Base-by-base conservation (phyloP, 2,329 filamentous ascomycete genomes). In the Emericellopsis cladophorae region DNA sequence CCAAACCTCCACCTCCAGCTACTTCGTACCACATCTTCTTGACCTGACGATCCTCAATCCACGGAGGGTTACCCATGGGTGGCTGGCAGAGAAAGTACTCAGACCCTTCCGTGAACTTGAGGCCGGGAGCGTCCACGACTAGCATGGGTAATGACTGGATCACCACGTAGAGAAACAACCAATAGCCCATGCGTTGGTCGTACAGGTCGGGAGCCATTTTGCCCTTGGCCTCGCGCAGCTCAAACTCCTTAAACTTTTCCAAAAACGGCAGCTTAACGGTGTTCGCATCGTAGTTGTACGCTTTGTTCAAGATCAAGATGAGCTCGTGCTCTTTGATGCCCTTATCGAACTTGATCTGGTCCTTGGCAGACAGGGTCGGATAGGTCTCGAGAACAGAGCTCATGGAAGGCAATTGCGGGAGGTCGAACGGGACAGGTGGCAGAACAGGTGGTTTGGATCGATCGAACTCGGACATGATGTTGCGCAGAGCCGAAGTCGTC, bases 341-440 rank as follows among this genome's bases (percentile, higher is more conserved):
- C 62, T 72, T 74, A 45, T 79, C 74, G 41, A 84, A 73, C 54
- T 85, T 87, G 29, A 71, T 65, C 54, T 90, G 83, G 50, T 87
- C 83, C 61, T 87, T 90, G 2, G 74, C 57, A 16, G 84, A 73
- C 26, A 86, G 67, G 2, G 70, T 70, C 45, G 72, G 62, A 54
- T 76, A 84, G 35, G 78, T 81, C 33, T 76, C 70, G 42, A 81
- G 70, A 15, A 87, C 70, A 1, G 76, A 67, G 26, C 72, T 68
- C 51, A 93, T 72, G 1, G 72, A 74, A 1, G 90, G 90, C 21
- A 93, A 61, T 48, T 80, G 74, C 3, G 92, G 90, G 5, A 86
- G 68, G 55, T 96, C 90, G 53, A 90, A 96, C 0, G 92, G 90
- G 42, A 96, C 79, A 0, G 90, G 87, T 1, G 92, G 92, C 44